Conservation (phyloP, 345 rosid species). For the Aquilaria sinensis region DNA sequence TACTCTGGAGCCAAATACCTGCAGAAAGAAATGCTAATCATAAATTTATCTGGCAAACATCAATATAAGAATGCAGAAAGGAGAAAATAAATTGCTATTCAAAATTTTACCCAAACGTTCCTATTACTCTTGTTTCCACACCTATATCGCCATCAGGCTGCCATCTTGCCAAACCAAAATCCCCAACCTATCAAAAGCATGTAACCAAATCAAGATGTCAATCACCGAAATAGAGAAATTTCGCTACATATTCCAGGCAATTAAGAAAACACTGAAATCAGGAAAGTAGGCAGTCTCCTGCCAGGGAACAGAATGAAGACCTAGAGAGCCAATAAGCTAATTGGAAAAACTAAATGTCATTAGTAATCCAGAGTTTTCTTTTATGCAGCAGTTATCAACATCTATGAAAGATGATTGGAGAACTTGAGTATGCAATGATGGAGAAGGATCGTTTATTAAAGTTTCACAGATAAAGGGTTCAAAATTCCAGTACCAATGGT, state of each 20-base stretch:
- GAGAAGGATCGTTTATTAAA: constrained; percentile 2
- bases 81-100: constrained; percentile 8
- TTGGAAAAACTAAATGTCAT: no score
- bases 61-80: constrained; percentile 1
- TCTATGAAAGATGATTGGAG: no score
- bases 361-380: no score
- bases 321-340: no score
- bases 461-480: neutral
- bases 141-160: constrained; percentile 99
- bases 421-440: neutral
- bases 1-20: constrained; percentile 99
- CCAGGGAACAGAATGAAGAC: no score
- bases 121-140: constrained; percentile 94
- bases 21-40: constrained; percentile 14
- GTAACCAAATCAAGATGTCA: constrained; percentile 6
- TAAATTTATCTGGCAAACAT: neutral
- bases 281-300: no score
- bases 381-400: no score
- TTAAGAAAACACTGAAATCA: neutral
- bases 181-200: constrained; percentile 66
- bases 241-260: neutral
- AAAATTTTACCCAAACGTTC: constrained; percentile 87
- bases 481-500: constrained; percentile 57
- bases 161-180: constrained; percentile 99
- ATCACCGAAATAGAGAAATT: neutral